Evolutionary conservation across 176 grass and related monocot genomes (phyloP), one percentile per base, ranked within the genome.

Genomic region (Aegilops speltoides): DNA sequence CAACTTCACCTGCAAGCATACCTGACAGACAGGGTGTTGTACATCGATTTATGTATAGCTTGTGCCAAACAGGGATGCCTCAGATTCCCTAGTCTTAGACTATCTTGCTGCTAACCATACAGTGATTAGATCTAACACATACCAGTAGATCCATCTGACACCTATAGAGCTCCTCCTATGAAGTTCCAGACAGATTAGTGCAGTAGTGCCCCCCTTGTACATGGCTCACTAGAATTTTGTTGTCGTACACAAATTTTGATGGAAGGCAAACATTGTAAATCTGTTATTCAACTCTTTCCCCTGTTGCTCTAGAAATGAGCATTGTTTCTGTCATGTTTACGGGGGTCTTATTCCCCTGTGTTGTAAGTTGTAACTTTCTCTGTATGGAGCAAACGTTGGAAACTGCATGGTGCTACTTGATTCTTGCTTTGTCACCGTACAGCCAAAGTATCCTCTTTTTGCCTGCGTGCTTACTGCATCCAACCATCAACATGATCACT

Each of bases 61-160:
- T 72, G 37, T 73, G 62, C 57, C 57, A 32, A 41, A 65, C 67
- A 36, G 31, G 82, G 77, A 81, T 41, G 68, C 34, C 64, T 13
- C 43, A 52, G 41, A 61, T 74, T 85, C 13, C 43, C 0, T 50
- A 83, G 43, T 45, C 29, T 52, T 86, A 68, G 36, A 41, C 41
- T 11, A 78, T 62, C 76, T 28, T 76, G 64, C 46, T 74, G 80
- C 92, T 94, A 86, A 89, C 77, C 84, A 84, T 77, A 74, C 45
- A 69, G 67, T 1, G 50, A 26, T 63, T 69, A 60, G 52, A 66
- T 79, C 23, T 33, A 33, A 73, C 59, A 62, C 11, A 52, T 45
- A 54, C 41, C 74, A 68, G 46, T 50, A 68, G 62, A 87, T 84
- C 26, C 36, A 74, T 78, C 43, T 78, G 41, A 87, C 68, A 79